Conservation (phyloP, 805 yeast genomes). For the Candida pseudoglaebosa region DNA sequence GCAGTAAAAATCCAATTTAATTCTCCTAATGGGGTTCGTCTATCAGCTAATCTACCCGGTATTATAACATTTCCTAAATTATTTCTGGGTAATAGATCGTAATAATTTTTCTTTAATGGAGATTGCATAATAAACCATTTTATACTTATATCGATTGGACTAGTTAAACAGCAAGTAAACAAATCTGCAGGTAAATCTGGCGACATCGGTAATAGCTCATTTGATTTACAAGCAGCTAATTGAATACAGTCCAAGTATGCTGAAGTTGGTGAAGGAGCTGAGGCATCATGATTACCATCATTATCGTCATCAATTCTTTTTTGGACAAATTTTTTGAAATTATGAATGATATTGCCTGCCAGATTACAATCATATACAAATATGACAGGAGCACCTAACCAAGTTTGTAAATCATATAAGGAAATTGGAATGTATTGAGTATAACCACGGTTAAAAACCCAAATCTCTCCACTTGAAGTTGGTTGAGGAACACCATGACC, state of each 20-base stretch:
- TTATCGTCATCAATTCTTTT: conserved; percentile 85
- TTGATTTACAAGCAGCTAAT: conserved; percentile 84
- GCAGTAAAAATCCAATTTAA: conserved; percentile 97
- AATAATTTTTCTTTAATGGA: conserved; percentile 54
- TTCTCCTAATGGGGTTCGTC: conserved; percentile 94
- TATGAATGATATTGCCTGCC: conserved; percentile 89
- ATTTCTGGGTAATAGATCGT: conserved; percentile 42
- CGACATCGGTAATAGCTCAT: conserved; percentile 85
- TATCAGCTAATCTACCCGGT: conserved; percentile 88
- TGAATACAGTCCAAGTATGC: conserved; percentile 85
- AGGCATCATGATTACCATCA: conserved; percentile 49
- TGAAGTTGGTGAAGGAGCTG: conserved; percentile 59
- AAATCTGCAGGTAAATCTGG: conserved; percentile 95
- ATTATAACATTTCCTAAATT: conserved; percentile 59
- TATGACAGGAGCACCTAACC: conserved; percentile 97
- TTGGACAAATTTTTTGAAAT: conserved; percentile 85
- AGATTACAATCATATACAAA: conserved; percentile 92
- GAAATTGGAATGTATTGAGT: conserved; percentile 97
- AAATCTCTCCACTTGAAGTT: conserved; percentile 91
- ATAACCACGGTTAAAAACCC: conserved; percentile 97
- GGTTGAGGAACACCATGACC: conserved; percentile 99
- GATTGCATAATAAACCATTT: conserved; percentile 88
- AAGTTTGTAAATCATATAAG: conserved; percentile 88
- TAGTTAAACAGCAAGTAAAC: conserved; percentile 91
- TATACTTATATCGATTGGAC: conserved; percentile 92